phyloP scores from a whole-genome alignment of 257 asterid species.

The Dorcoceras hygrometricum region DNA sequence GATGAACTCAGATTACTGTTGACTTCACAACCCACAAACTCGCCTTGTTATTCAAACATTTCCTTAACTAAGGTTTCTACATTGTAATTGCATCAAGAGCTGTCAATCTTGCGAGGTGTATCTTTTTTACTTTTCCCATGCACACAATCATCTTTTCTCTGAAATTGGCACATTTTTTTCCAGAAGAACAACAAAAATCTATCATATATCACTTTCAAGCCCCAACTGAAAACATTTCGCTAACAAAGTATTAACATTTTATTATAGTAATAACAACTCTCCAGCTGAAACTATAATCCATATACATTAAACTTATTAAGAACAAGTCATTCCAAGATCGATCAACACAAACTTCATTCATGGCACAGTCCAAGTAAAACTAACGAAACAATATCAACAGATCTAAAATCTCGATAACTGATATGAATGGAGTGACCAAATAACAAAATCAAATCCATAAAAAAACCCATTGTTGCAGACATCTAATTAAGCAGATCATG shows the following conservation, averaged over 20 bases:
- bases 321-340: neutral
- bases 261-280: neutral
- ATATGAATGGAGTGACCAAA: neutral
- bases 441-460: neutral
- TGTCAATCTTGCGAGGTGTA: neutral
- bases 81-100: neutral
- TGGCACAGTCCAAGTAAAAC: neutral
- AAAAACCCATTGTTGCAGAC: neutral
- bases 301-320: neutral
- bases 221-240: neutral
- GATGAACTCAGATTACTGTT: neutral
- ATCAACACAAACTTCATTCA: slow-evolving; percentile 2
- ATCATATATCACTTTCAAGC: neutral
- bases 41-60: neutral
- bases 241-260: neutral
- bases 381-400: neutral
- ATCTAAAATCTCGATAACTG: neutral
- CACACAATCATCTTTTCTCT: neutral
- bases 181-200: neutral
- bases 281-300: neutral
- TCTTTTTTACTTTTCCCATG: neutral
- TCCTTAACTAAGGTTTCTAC: neutral
- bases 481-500: neutral
- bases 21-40: neutral
- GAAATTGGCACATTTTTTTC: neutral